phyloP scores from a whole-genome alignment of 495 filamentous ascomycete species.

The Cetradonia linearis region DNA sequence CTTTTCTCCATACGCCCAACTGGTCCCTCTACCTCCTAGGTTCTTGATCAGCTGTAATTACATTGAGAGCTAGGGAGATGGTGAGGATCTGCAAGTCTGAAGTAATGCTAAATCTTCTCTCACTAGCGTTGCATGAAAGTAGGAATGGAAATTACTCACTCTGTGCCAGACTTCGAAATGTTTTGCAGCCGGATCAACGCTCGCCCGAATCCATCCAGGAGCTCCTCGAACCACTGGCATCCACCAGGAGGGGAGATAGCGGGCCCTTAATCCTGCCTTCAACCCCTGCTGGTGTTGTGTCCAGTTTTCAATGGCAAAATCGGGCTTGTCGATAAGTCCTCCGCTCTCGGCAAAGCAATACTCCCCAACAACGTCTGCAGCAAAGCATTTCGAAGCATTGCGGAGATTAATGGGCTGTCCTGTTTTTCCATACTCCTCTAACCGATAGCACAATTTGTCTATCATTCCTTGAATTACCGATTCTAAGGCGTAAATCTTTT shows the following conservation, averaged over 20 bases:
- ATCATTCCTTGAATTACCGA: slow-evolving; percentile 17
- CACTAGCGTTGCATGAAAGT: background rate
- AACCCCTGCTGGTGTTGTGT: slow-evolving; percentile 13
- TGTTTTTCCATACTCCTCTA: slow-evolving; percentile 29
- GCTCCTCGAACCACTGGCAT: slow-evolving; percentile 18
- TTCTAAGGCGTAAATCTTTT: slow-evolving; percentile 16
- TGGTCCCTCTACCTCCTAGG: slow-evolving; percentile 14
- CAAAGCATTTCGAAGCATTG: slow-evolving; percentile 31
- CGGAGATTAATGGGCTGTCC: slow-evolving; percentile 28
- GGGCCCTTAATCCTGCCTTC: slow-evolving; percentile 13
- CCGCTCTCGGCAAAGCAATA: slow-evolving; percentile 36
- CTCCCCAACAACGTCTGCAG: slow-evolving; percentile 36
- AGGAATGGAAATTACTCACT: slow-evolving; percentile 1
- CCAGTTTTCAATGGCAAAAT: slow-evolving; percentile 14
- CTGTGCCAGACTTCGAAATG: slow-evolving; percentile 21
- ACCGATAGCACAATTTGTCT: slow-evolving; percentile 27
- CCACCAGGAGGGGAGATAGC: slow-evolving; percentile 14
- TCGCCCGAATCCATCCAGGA: slow-evolving; percentile 14
- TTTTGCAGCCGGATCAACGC: slow-evolving; percentile 18
- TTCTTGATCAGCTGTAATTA: background rate
- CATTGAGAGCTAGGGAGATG: background rate
- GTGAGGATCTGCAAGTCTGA: background rate
- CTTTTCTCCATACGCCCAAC: slow-evolving; percentile 14
- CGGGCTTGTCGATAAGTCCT: slow-evolving; percentile 26
- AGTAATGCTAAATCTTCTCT: background rate